A percentile compares a stretch with the other conserved stretches of the same genome.
Evolutionary conservation across 305 asterid genomes (phyloP).

Genomic region (Fraxinus latifolia): DNA sequence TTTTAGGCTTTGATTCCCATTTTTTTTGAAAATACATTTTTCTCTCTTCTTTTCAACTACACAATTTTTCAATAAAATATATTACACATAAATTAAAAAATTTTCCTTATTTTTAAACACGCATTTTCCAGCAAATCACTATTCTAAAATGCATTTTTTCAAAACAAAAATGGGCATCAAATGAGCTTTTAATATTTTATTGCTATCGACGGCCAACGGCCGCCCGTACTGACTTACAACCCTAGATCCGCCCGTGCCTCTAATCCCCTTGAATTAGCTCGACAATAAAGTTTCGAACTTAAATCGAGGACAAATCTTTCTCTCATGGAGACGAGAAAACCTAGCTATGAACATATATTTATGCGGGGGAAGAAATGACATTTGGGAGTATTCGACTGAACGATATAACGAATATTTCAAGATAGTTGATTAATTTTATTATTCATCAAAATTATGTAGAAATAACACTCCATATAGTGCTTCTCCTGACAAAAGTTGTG

Average conservation of each 20-base stretch:
- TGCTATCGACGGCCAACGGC: too few relatives aligned
- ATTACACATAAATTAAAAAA: too few relatives aligned
- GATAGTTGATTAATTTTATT: not conserved
- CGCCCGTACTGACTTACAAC: too few relatives aligned
- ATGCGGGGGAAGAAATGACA: not conserved
- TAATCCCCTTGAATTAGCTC: slow-evolving; percentile 3
- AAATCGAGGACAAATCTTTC: not conserved
- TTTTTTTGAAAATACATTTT: too few relatives aligned
- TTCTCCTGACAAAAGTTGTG: slow-evolving; percentile 21
- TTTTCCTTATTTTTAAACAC: too few relatives aligned
- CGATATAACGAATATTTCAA: not conserved
- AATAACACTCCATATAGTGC: not conserved
- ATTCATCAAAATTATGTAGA: not conserved
- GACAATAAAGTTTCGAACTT: not conserved
- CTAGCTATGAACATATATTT: not conserved
- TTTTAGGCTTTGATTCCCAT: too few relatives aligned
- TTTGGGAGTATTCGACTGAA: not conserved
- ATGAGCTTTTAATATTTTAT: too few relatives aligned
- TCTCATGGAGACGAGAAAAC: not conserved
- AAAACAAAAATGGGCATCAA: too few relatives aligned
- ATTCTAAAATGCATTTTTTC: too few relatives aligned
- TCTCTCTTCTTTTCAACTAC: too few relatives aligned
- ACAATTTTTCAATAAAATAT: too few relatives aligned
- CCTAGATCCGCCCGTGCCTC: not conserved
- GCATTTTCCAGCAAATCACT: too few relatives aligned